Base-by-base conservation (phyloP, 192 early-diverging fungal species). In the Spizellomyces sp. region DNA sequence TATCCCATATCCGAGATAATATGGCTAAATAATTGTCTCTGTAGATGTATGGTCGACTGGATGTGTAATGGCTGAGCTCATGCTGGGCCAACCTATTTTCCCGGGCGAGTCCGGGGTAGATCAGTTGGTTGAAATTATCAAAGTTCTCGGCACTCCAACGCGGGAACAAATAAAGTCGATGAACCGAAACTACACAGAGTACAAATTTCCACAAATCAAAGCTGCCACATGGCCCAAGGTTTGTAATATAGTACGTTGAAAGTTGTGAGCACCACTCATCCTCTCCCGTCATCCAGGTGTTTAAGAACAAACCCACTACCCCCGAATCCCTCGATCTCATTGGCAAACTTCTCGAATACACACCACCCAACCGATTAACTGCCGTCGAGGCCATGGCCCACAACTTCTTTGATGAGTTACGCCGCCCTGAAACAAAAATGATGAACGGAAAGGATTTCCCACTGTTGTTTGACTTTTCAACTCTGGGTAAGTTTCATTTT, bases 1-100 rank as follows among this genome's bases (percentile, higher is more conserved):
- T n/a, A 52, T n/a, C 44, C 21, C 36, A 64, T 64, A 36, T 45
- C 12, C 5, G 41, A 64, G 44, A 14, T 64, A 15, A 41, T 12
- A 41, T 61, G 12, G 59, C 59, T 61, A 2, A 41, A 61, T 22
- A 97, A 81, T 94, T 93, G 27, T 21, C 14, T 71, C 79, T 19
- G 96, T 97, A 58, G 98, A 99, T 75, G 96, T 99, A 86, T 99
- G 98, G 98, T 97, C 95, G 21, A 81, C 96, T 15, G 98, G 98
- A 0, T 99, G 98, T 70, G 97, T 99, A 74, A 94, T 94, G 7
- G 94, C 94, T 4, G 98, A 99, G 80, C 82, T 99, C 14, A 96
- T 92, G 73, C 79, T 98, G 4, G 98, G 98, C 4, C 78, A 95
- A 4, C 98, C 98, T 0, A 79, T 99, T 64, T 99, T 99, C 76